These are phyloP conservation scores for Pulveroboletus frians DNA, from an alignment of 768 basidiomycete genomes.

Conservation along the genomic window DNA sequence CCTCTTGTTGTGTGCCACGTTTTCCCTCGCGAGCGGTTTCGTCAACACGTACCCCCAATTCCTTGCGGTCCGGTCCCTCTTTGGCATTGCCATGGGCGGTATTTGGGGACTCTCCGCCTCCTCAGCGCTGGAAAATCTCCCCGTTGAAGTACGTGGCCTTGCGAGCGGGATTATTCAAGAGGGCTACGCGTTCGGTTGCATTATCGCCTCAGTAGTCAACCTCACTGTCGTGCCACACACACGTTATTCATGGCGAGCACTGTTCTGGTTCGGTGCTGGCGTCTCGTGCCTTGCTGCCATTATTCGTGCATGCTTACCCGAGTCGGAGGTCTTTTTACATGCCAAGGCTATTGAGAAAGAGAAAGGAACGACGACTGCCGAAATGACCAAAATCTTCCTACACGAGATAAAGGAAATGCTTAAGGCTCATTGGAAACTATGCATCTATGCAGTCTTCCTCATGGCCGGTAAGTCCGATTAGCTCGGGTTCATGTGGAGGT, in stretches of 20 bases:
- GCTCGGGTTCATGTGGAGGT: background rate
- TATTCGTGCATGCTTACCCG: conserved; percentile 65
- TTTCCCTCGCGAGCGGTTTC: conserved; percentile 81
- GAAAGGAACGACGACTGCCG: conserved; percentile 29
- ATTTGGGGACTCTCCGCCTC: conserved; percentile 83
- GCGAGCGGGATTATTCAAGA: conserved; percentile 83
- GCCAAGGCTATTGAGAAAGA: conserved; percentile 53
- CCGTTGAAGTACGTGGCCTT: conserved; percentile 80
- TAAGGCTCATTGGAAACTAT: conserved; percentile 73
- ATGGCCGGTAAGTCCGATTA: conserved; percentile 48
- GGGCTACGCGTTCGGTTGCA: conserved; percentile 84
- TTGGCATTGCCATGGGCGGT: conserved; percentile 86
- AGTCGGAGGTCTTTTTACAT: conserved; percentile 67
- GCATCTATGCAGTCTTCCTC: conserved; percentile 78
- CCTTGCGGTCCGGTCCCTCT: conserved; percentile 75
- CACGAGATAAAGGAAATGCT: conserved; percentile 72
- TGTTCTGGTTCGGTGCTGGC: conserved; percentile 79
- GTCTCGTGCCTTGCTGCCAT: conserved; percentile 65
- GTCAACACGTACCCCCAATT: conserved; percentile 72
- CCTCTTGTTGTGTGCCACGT: conserved; percentile 59
- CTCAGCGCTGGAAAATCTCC: conserved; percentile 85
- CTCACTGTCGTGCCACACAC: conserved; percentile 45
- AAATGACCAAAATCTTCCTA: conserved; percentile 69
- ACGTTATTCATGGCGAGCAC: conserved; percentile 56
- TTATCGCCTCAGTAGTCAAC: conserved; percentile 81